Base-by-base conservation (phyloP, 2,329 filamentous ascomycete genomes). In the Pyricularia grisea region DNA sequence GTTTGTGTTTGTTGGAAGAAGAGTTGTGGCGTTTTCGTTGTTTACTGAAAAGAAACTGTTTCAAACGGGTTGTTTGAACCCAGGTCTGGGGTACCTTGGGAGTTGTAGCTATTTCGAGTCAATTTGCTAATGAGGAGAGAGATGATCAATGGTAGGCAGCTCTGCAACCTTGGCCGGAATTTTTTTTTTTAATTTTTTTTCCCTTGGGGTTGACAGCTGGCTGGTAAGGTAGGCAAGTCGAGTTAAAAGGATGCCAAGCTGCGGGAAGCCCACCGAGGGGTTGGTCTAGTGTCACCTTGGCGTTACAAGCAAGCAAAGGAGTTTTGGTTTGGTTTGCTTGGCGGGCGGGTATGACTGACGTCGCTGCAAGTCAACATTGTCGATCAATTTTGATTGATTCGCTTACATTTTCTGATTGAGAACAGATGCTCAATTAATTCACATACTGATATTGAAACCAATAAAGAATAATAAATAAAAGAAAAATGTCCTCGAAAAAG, bases 401-500 rank as follows among this genome's bases (percentile, higher is more conserved):
- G 42, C 42, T 50, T 50, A 50, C 33, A 50, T 20, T 20, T 50
- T n/a, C 17, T 36, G 42, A 50, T 50, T 50, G 17, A 10, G 5
- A 12, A 23, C 20, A 25, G 14, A 55, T 3, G 9, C 3, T 23
- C 50, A n/a, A 17, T 14, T 36, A 6, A 10, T 36, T 12, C 7
- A 7, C 30, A 30, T 30, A 5, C 10, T 33, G 31, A 33, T 10
- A 33, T 25, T 2, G 9, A 60, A 1, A 60, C 7, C 7, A 33
- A 31, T 2, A 5, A 5, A 9, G 1, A 65, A n/a, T 25, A 10
- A 25, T 12, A 28, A 67, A 12, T 10, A 60, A 12, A 23, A 27
- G 11, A 10, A 28, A 58, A 20, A 82, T 82, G 78, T 70, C 70
- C 3, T 72, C 76, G n/a, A 76, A 73, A 25, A 84, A 81, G 67